Percentiles rank a stretch among this genome's conserved stretches.
These are phyloP conservation scores for barrel medic (Medicago truncatula) DNA, from an alignment of 306 rosid species.

Conservation along the genomic window DNA sequence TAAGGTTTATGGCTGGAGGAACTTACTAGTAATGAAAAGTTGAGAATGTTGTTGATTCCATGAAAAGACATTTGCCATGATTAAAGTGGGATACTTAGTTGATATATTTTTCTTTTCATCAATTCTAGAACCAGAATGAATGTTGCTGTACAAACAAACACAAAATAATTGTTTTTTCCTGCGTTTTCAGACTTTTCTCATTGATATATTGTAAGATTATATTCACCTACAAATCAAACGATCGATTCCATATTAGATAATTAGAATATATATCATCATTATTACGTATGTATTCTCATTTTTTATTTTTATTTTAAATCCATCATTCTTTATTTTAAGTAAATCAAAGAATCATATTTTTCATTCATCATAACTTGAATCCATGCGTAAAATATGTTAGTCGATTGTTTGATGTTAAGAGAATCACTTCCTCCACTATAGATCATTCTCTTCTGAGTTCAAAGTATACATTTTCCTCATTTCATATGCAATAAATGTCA, in stretches of 20 bases:
- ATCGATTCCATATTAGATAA: conserved; percentile 23
- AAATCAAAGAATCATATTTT: not conserved
- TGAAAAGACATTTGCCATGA: conserved; percentile 35
- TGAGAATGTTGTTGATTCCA: conserved; percentile 37
- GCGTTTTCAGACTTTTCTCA: not conserved
- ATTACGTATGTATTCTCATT: not conserved
- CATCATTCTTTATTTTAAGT: not conserved
- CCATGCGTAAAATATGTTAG: too few relatives aligned
- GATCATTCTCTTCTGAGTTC: too few relatives aligned
- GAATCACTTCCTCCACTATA: too few relatives aligned
- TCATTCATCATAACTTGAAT: not conserved
- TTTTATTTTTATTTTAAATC: not conserved
- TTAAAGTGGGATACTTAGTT: conserved; percentile 4
- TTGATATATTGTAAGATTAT: not conserved
- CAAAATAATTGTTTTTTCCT: too few relatives aligned
- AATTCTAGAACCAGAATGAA: conserved; percentile 20
- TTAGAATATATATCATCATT: conserved; percentile 9
- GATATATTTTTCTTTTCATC: not conserved
- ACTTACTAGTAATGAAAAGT: conserved; percentile 21
- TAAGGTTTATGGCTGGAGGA: conserved; percentile 14
- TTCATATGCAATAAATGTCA: too few relatives aligned
- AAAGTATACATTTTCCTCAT: too few relatives aligned
- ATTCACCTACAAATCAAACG: conserved; percentile 15
- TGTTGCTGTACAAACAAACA: not conserved
- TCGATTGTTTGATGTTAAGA: too few relatives aligned